Base-by-base conservation (phyloP, 208 protist genomes). In the Acanthamoeba sp. region DNA sequence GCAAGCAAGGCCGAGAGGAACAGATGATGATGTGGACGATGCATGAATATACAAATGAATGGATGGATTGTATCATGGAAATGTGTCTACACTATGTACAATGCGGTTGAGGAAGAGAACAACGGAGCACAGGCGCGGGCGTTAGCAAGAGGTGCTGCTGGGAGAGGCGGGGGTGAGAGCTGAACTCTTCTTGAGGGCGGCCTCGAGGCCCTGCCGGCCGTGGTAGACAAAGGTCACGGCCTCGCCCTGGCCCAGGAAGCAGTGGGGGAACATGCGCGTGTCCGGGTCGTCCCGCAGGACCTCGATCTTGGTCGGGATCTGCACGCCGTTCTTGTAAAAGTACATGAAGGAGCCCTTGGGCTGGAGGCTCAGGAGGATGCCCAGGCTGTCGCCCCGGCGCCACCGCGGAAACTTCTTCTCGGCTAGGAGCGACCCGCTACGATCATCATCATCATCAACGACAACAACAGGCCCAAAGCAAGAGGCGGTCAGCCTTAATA, bases 221-320 rank as follows among this genome's bases (percentile, higher is more conserved):
- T 66, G 34, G 84, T 66, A 36, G n/a, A 69, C 57, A 27, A 91
- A 91, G 27, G 84, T 69, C 27, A 91, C 84, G 16, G 55, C 84
- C 57, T 91, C 84, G 52, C 84, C 84, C 52, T 91, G 69, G 84
- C 50, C 84, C 42, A 91, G 57, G 84, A 91, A 69, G 57, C 84
- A 91, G 57, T 91, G 66, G 32, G 84, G 84, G 38, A 66, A 91
- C 50, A 91, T 18, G 12, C 32, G 10, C 84, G 32, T 52, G 38
- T 32, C 27, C 14, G 48, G 20, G 34, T 66, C 24, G 57, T 16
- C 34, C 29, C 57, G 48, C 9, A 48, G 16, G 38, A 91, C 55
- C 20, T 40, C 52, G 29, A 91, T 62, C 52, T 29, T 5, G 24
- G 48, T 62, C 29, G 12, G 48, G n/a, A 91, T 69, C 57, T 66